Percentiles rank a stretch among this genome's conserved stretches.
phyloP scores from a whole-genome alignment of 768 basidiomycete species.

The Boletus rubescentipes region DNA sequence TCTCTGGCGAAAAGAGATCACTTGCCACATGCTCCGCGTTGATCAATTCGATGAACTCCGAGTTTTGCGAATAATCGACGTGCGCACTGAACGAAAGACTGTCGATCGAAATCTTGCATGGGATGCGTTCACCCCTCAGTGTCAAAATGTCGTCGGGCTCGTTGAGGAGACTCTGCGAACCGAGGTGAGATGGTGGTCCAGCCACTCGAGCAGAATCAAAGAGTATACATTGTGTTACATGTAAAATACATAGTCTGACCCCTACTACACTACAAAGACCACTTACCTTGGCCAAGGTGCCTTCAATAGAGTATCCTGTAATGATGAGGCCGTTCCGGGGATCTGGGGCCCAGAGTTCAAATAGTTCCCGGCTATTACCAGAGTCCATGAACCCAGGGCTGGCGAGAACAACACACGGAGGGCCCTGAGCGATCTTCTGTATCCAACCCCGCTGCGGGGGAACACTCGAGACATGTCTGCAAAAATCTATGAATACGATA shows the following conservation, averaged over 20 bases:
- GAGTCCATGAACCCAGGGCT: constrained; percentile 92
- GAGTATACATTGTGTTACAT: too few relatives aligned
- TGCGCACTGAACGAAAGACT: constrained; percentile 96
- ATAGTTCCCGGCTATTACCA: constrained; percentile 85
- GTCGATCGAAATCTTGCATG: constrained; percentile 85
- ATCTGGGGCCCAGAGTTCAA: constrained; percentile 95
- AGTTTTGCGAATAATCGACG: constrained; percentile 94
- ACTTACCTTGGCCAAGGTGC: constrained; percentile 95
- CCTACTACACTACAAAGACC: constrained; percentile 2
- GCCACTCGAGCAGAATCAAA: background rate
- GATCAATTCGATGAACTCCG: constrained; percentile 91
- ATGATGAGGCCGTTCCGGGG: constrained; percentile 91
- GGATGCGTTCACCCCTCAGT: constrained; percentile 74
- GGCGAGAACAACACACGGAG: constrained; percentile 93
- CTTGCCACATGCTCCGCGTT: constrained; percentile 87
- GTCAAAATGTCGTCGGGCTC: constrained; percentile 88
- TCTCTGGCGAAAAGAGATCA: constrained; percentile 11
- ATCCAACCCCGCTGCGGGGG: constrained; percentile 77
- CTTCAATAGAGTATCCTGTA: constrained; percentile 96
- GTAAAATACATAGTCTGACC: background rate
- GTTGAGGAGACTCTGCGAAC: constrained; percentile 77
- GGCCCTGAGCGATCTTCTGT: constrained; percentile 85
- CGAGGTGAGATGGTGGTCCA: constrained; percentile 1
- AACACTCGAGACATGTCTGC: constrained; percentile 76
- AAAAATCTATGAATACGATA: background rate